Percentiles rank a stretch among this genome's conserved stretches.
phyloP scores from a whole-genome alignment of 768 basidiomycete species.

The Lactarius akahatsu region DNA sequence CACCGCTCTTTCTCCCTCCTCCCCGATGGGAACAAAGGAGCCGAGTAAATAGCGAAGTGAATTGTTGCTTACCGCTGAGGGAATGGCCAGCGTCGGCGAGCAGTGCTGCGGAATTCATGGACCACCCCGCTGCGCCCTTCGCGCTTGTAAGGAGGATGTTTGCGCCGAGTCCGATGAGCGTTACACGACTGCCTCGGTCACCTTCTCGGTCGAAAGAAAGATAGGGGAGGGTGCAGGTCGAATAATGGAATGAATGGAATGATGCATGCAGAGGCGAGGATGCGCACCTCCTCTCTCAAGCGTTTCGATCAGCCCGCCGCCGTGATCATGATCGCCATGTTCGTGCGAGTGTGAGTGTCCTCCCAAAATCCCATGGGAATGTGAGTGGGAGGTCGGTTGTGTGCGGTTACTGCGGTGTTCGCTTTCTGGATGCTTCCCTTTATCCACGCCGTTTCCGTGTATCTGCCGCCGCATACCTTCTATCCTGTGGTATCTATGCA shows the following conservation, averaged over 20 bases:
- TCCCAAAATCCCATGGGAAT: slow-evolving; percentile 27
- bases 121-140: slow-evolving; percentile 89
- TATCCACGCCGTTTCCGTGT: slow-evolving; percentile 14
- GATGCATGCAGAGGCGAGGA: not conserved
- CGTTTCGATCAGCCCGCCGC: slow-evolving; percentile 25
- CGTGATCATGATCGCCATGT: slow-evolving; percentile 12
- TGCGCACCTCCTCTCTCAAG: slow-evolving; percentile 26
- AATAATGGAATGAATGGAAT: not conserved
- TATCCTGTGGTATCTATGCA: slow-evolving; percentile 8
- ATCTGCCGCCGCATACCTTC: slow-evolving; percentile 13
- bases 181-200: slow-evolving; percentile 81
- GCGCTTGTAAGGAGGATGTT: slow-evolving; percentile 79
- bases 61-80: slow-evolving; percentile 61
- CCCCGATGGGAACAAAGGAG: not conserved
- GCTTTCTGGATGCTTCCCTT: slow-evolving; percentile 8
- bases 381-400: slow-evolving; percentile 12
- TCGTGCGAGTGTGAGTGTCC: slow-evolving; percentile 29
- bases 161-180: slow-evolving; percentile 76
- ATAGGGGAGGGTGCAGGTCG: not conserved
- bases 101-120: slow-evolving; percentile 85
- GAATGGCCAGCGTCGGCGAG: slow-evolving; percentile 95
- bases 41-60: not conserved
- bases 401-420: slow-evolving; percentile 3
- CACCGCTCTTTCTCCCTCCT: not conserved
- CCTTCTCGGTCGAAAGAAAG: slow-evolving; percentile 42